Evolutionary conservation across 2,329 filamentous ascomycete genomes (phyloP), one percentile per base, ranked within the genome.

Genomic region (Raffaelea ambrosiae): DNA sequence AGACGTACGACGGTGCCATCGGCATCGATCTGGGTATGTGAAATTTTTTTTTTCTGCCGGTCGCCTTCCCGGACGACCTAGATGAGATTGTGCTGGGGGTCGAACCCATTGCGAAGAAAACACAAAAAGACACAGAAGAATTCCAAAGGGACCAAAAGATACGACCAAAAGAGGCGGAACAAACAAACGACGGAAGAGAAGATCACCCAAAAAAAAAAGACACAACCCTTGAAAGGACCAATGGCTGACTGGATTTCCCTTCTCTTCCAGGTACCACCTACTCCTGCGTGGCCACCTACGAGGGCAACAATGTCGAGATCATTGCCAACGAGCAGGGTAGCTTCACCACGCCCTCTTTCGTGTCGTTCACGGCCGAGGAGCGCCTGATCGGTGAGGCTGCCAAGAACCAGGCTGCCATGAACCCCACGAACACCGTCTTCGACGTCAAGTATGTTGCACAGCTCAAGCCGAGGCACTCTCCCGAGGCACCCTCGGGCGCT

Each of bases 351-450:
- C 93, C 93, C 59, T 97, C 93, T 50, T 98, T 96, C 79, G 93
- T 98, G 68, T 95, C 88, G 63, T 98, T 98, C 83, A 96, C 89
- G 68, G 84, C 91, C 64, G 88, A 95, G 78, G 93, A 98, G 81
- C 90, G 93, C 73, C 77, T 98, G 75, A 97, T 97, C 66, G 93
- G 93, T 79, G 93, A 97, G 81, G 91, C 93, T 53, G 93, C 93
- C 67, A 98, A 97, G 87, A 98, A 98, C 81, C 90, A 96, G 83
- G 93, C 91, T 67, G 91, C 93, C 65, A 95, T 97, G 88, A 98
- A 98, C 87, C 93, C 93, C 55, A 72, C 73, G 68, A 97, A 97
- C 80, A 98, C 93, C 62, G 81, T 98, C 74, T 98, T 97, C 76
- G 93, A 98, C 74, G 87, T 95, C 82, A 98, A 97, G 89, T 93